Conservation (phyloP, 805 yeast species). For the Kluyveromyces siamensis region DNA sequence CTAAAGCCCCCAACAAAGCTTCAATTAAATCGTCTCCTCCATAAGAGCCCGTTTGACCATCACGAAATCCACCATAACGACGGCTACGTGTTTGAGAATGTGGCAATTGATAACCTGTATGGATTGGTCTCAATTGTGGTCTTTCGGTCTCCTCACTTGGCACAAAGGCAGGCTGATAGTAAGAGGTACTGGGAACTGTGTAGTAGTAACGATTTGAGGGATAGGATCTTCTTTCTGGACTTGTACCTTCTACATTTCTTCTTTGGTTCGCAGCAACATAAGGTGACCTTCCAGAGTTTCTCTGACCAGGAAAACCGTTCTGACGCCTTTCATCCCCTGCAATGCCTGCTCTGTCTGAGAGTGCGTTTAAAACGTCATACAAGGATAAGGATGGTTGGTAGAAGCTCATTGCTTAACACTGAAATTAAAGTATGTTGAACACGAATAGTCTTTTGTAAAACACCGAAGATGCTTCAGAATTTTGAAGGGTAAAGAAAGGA, state of each 20-base stretch:
- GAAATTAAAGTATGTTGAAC: too few species aligned
- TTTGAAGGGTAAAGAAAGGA: too few species aligned
- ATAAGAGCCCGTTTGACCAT: slow-evolving; percentile 1
- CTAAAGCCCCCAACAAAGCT: slow-evolving; percentile 12
- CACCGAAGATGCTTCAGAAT: too few species aligned
- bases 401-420: slow-evolving; percentile 17
- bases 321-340: slow-evolving; percentile 4
- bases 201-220: slow-evolving; percentile 2
- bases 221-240: neutral
- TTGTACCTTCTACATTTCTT: neutral
- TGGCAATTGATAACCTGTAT: neutral
- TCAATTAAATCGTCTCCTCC: slow-evolving; percentile 3
- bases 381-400: slow-evolving; percentile 25
- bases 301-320: slow-evolving; percentile 12
- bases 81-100: neutral
- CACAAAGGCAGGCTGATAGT: slow-evolving; percentile 4
- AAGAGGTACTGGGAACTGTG: slow-evolving; percentile 5
- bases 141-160: neutral
- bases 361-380: slow-evolving; percentile 23
- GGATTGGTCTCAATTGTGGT: neutral
- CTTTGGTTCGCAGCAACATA: neutral
- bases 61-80: neutral
- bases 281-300: slow-evolving; percentile 37
- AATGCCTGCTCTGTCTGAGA: slow-evolving; percentile 14
- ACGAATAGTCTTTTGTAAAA: too few species aligned